A percentile compares a stretch with the other conserved stretches of the same genome.
Evolutionary conservation across 108 stramenopile species (phyloP).

Genomic region (Thalassiosira profunda): DNA sequence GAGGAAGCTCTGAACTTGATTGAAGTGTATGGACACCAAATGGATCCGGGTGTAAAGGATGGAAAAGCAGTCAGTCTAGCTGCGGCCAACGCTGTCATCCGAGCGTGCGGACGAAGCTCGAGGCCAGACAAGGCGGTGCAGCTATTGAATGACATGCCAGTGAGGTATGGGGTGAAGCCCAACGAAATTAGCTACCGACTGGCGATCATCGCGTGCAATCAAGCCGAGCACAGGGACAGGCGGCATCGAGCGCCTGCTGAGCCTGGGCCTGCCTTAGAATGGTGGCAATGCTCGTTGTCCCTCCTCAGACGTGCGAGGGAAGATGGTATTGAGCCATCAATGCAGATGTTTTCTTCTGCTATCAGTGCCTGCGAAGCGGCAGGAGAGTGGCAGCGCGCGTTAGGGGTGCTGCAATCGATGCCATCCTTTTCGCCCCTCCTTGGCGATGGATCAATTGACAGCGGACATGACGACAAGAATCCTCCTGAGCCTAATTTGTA

Average conservation of each 20-base stretch:
- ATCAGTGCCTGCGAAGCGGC: constrained; percentile 80
- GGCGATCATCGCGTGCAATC: constrained; percentile 82
- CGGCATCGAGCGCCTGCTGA: constrained; percentile 10
- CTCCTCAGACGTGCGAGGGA: constrained; percentile 73
- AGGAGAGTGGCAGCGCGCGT: constrained; percentile 83
- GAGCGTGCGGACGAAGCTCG: constrained; percentile 62
- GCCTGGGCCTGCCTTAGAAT: constrained; percentile 28
- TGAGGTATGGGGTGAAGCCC: constrained; percentile 47
- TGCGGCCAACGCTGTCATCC: constrained; percentile 69
- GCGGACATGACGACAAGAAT: constrained; percentile 1
- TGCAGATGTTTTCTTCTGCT: constrained; percentile 64
- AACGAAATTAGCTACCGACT: constrained; percentile 57
- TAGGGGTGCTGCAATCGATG: constrained; percentile 66
- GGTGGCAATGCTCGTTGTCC: constrained; percentile 81
- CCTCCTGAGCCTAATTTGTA: constrained; percentile 50
- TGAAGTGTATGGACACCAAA: constrained; percentile 50
- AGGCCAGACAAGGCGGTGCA: constrained; percentile 70
- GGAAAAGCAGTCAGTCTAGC: constrained; percentile 13
- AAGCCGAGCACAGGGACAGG: constrained; percentile 62
- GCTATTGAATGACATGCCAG: constrained; percentile 61
- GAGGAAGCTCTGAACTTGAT: constrained; percentile 68
- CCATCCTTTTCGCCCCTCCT: constrained; percentile 27
- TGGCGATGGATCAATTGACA: constrained; percentile 24
- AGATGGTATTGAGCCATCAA: constrained; percentile 65
- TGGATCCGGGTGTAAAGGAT: neutral